These are phyloP conservation scores for Tricholoma matsutake DNA, from an alignment of 768 basidiomycete species.

Conservation along the genomic window DNA sequence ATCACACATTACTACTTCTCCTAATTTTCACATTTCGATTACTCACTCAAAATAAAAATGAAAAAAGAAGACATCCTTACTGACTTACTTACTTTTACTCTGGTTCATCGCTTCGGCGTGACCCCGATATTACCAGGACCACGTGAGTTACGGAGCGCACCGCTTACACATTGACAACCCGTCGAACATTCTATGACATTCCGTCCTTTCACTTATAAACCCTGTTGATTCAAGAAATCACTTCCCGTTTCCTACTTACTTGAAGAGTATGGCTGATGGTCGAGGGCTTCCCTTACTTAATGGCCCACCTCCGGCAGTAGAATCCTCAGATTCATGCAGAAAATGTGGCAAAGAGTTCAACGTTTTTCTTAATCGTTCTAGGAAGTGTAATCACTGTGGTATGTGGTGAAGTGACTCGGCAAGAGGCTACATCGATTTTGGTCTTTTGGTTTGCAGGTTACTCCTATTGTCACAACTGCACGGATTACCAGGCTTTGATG, in stretches of 20 bases:
- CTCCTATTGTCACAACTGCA: slow-evolving; percentile 68
- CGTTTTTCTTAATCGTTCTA: slow-evolving; percentile 58
- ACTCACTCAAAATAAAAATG: too few species aligned
- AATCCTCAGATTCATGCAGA: slow-evolving; percentile 44
- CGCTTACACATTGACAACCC: neutral
- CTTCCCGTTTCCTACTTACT: neutral
- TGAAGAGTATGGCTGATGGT: slow-evolving; percentile 18
- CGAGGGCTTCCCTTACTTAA: slow-evolving; percentile 70
- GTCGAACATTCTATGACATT: slow-evolving; percentile 15
- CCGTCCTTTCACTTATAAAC: slow-evolving; percentile 5
- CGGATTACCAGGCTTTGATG: slow-evolving; percentile 76
- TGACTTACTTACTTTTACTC: too few species aligned
- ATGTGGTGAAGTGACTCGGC: slow-evolving; percentile 18
- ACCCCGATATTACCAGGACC: neutral
- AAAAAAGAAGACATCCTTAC: too few species aligned
- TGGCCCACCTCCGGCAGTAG: slow-evolving; percentile 49
- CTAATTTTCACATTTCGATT: too few species aligned
- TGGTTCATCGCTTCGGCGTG: too few species aligned
- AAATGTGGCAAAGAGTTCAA: slow-evolving; percentile 77
- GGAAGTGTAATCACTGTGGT: slow-evolving; percentile 78
- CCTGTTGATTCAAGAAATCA: neutral
- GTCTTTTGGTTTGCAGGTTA: slow-evolving; percentile 45
- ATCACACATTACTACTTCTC: too few species aligned
- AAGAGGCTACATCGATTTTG: slow-evolving; percentile 3
- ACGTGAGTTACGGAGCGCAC: neutral